These are phyloP conservation scores for Trichoderma brevicompactum DNA, from an alignment of 2,329 filamentous ascomycete species.

Conservation along the genomic window DNA sequence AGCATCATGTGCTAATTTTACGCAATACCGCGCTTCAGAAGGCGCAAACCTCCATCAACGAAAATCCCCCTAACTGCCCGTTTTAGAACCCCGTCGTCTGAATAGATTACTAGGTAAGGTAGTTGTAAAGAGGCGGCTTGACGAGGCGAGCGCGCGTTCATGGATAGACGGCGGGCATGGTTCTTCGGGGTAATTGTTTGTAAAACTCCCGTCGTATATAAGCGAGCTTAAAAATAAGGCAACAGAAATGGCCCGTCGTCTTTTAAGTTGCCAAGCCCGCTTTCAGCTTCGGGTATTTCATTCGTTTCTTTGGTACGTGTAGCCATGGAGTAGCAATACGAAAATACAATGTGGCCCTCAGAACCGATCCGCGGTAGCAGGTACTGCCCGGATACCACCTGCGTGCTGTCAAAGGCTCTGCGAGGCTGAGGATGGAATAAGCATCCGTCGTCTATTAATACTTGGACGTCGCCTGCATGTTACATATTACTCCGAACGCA, in stretches of 20 bases:
- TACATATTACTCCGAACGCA: background rate
- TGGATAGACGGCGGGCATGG: background rate
- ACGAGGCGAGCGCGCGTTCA: no score
- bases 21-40: background rate
- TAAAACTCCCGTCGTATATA: slow-evolving; percentile 25
- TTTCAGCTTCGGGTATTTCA: slow-evolving; percentile 21
- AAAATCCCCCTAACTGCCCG: no score
- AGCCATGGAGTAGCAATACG: background rate
- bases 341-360: background rate
- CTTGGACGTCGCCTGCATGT: background rate
- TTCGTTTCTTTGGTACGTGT: no score
- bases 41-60: background rate
- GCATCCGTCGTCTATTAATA: slow-evolving; percentile 11
- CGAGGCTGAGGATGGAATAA: no score
- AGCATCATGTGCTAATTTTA: no score
- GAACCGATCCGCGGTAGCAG: background rate
- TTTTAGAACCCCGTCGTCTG: no score
- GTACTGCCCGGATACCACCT: background rate
- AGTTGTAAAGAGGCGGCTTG: no score
- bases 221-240: background rate
- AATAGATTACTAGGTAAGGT: no score
- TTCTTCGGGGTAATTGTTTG: slow-evolving; percentile 1
- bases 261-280: slow-evolving; percentile 2
- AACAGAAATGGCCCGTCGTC: slow-evolving; percentile 20
- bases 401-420: no score